phyloP scores from a whole-genome alignment of 441 rosid species.

The Erodium texanum region DNA sequence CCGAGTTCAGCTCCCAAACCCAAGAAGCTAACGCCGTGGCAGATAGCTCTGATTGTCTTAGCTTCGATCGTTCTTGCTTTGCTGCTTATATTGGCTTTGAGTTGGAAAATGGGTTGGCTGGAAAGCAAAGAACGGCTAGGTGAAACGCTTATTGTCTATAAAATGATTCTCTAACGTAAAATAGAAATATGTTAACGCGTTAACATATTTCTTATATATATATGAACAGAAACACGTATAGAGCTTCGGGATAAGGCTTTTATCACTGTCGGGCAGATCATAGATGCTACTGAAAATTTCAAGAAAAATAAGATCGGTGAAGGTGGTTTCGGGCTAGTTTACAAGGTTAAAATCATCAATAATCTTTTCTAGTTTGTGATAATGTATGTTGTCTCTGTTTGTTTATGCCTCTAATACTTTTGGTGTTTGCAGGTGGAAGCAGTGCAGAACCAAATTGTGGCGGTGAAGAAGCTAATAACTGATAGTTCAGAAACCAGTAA shows the following conservation, averaged over 20 bases:
- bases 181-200: neutral
- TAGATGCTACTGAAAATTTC: neutral
- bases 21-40: neutral
- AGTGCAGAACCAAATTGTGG: conserved; percentile 1
- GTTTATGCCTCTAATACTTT: neutral
- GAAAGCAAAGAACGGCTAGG: conserved; percentile 1
- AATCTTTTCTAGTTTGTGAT: neutral
- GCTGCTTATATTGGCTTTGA: neutral
- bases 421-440: neutral
- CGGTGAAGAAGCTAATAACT: neutral
- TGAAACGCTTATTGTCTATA: neutral
- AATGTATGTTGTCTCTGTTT: too few species aligned
- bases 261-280: neutral
- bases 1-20: neutral
- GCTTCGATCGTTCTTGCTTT: conserved; percentile 2
- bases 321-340: conserved; percentile 2
- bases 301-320: neutral
- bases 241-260: neutral
- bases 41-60: neutral
- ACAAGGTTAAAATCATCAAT: neutral
- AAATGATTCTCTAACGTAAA: neutral
- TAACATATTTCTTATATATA: neutral
- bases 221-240: neutral
- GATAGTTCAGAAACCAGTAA: too few species aligned
- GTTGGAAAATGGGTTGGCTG: conserved; percentile 4